Base-by-base conservation (phyloP, 352 stramenopile genomes). In the Phytophthora cactorum region DNA sequence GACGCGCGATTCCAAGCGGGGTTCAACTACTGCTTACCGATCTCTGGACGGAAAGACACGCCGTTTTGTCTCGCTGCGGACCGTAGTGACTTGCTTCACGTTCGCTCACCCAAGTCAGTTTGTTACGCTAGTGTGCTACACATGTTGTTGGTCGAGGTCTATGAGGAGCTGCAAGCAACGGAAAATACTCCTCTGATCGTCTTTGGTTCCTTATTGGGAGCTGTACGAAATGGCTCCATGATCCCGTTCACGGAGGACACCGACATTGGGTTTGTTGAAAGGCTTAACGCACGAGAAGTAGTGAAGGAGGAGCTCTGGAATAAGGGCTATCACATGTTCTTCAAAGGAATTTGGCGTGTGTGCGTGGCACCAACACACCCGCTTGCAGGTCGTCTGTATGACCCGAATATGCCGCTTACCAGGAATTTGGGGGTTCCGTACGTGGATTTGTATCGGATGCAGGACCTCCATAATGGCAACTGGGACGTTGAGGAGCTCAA, bases 211-310 rank as follows among this genome's bases (percentile, higher is more conserved):
- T 51, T 89, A 29, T 70, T 89, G 5, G 81, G 81, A 12, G 81
- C 78, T 15, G 62, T 89, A 15, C 77, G 78, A 25, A 78, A 86
- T 52, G 65, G 54, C 0, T 79, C 69, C 36, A 75, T 79, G 38
- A 86, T 89, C 54, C 72, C 78, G 10, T 89, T 78, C 66, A 85
- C 78, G 2, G 78, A 87, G 34, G 81, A 89, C 59, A 72, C 65
- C 8, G 81, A 88, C 56, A 66, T 88, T 17, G 77, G 69, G 0
- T 85, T 79, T 61, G 67, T 70, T 27, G 58, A 66, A 1, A 41
- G 41, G 27, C 25, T 73, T 8, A 34, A 58, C n/a, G 15, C 17
- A 17, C 68, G 55, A 49, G 38, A 62, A 15, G 14, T 58, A 2
- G 43, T 76, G 22, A 32, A 59, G 53, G 49, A 31, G 51, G 43